Percentiles rank a stretch among this genome's conserved stretches.
phyloP scores from a whole-genome alignment of 352 stramenopile species.

The Globisporangium paroecandrum region DNA sequence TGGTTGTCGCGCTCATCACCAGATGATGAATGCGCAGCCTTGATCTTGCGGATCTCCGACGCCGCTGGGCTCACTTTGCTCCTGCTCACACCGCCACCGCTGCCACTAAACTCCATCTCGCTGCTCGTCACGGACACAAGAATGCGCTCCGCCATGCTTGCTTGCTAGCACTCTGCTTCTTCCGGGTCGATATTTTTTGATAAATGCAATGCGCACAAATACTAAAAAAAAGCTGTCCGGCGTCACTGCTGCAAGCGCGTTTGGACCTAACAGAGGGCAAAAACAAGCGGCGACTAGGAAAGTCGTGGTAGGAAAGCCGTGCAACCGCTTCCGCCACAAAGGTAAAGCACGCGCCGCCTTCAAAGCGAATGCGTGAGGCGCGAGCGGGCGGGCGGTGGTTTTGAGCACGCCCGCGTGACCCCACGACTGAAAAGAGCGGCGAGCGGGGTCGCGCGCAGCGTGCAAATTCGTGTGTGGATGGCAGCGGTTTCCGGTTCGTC shows the following conservation, averaged over 20 bases:
- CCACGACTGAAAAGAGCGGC: neutral
- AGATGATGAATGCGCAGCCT: neutral
- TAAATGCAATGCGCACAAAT: neutral
- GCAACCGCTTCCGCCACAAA: neutral
- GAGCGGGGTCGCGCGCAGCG: no score
- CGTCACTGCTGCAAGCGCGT: neutral
- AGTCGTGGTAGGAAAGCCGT: neutral
- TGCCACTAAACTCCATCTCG: neutral
- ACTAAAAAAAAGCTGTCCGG: neutral
- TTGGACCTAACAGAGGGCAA: neutral
- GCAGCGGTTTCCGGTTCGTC: neutral
- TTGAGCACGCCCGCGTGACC: neutral
- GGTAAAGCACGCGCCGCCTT: neutral
- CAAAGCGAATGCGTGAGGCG: neutral
- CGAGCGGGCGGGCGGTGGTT: neutral
- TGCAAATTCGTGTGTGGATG: neutral
- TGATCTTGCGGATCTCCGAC: constrained; percentile 18
- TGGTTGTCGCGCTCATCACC: constrained; percentile 9
- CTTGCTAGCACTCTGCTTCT: neutral
- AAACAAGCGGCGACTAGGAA: constrained; percentile 1
- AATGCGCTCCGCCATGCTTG: constrained; percentile 5
- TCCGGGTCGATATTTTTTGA: neutral
- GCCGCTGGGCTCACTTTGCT: constrained; percentile 9
- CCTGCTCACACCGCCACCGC: neutral
- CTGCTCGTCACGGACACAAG: constrained; percentile 14